Evolutionary conservation across 139 green algal genomes (phyloP).

Genomic region (Coccomyxa sp.): DNA sequence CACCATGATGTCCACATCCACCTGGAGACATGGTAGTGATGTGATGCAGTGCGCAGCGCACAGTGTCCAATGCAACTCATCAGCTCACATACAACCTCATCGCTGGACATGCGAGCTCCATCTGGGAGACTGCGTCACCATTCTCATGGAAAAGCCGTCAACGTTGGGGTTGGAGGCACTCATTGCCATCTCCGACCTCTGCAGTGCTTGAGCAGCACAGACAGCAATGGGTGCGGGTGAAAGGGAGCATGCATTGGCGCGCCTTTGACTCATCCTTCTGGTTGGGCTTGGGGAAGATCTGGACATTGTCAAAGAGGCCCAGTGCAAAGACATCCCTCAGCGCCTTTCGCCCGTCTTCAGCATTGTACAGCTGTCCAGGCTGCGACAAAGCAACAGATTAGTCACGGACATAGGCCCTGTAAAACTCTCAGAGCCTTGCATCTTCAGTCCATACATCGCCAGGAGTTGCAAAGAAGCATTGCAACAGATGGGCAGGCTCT

Average conservation of each 20-base stretch:
- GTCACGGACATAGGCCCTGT: not conserved
- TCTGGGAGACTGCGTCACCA: no score
- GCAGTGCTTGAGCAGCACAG: no score
- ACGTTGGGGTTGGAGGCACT: no score
- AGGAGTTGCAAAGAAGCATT: not conserved
- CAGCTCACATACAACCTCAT: not conserved
- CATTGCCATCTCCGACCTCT: no score
- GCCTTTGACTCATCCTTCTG: constrained; percentile 31
- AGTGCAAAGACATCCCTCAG: constrained; percentile 73
- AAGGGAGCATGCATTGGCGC: not conserved
- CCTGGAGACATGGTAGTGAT: not conserved
- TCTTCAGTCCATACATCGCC: not conserved
- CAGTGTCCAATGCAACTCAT: no score
- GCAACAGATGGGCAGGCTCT: not conserved
- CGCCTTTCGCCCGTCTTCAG: constrained; percentile 61
- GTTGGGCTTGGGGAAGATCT: constrained; percentile 48
- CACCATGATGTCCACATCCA: constrained; percentile 78
- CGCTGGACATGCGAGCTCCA: no score
- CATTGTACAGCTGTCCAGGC: constrained; percentile 66
- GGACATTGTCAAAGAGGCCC: constrained; percentile 79
- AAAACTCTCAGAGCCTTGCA: not conserved
- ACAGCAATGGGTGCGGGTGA: no score
- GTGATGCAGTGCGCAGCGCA: no score
- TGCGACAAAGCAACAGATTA: constrained; percentile 1
- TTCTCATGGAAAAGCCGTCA: no score